Conservation (phyloP, 768 basidiomycete species). For the Mycena vitilis region DNA sequence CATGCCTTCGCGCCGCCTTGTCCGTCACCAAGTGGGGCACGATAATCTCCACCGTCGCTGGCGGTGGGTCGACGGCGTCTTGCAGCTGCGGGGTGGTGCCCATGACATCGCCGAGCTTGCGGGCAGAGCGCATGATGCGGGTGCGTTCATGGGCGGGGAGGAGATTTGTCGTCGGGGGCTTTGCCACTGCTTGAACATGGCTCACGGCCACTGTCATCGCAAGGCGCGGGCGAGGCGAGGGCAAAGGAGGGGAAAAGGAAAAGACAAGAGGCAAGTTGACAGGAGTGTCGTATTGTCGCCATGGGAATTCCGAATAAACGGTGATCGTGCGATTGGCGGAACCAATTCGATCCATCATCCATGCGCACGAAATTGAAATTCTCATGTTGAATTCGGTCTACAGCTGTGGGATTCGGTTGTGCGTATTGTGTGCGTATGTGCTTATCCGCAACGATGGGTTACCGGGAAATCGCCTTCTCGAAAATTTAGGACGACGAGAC, state of each 20-base stretch:
- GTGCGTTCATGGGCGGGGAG: constrained; percentile 23
- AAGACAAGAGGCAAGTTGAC: not conserved
- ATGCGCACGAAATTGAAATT: not conserved
- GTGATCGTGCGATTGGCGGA: not conserved
- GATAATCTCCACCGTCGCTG: not conserved
- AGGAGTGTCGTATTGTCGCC: constrained; percentile 1
- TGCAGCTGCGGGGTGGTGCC: constrained; percentile 30
- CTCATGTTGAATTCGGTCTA: no score
- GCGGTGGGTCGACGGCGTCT: constrained; percentile 5
- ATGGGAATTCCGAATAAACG: not conserved
- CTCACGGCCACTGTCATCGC: constrained; percentile 1
- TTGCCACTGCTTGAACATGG: not conserved
- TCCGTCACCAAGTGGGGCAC: constrained; percentile 6
- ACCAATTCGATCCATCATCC: not conserved
- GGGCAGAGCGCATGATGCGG: constrained; percentile 21
- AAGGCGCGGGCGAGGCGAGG: constrained; percentile 1
- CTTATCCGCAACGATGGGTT: no score
- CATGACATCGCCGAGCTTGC: constrained; percentile 29
- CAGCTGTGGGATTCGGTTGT: no score
- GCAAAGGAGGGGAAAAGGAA: not conserved
- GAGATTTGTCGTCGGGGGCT: constrained; percentile 29
- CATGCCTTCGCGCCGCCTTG: not conserved
- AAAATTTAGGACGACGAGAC: no score
- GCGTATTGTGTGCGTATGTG: no score
- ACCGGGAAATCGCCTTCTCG: no score